These are phyloP conservation scores for Rhodotorula sp. DNA, from an alignment of 1,284 basidiomycete genomes.

Conservation along the genomic window DNA sequence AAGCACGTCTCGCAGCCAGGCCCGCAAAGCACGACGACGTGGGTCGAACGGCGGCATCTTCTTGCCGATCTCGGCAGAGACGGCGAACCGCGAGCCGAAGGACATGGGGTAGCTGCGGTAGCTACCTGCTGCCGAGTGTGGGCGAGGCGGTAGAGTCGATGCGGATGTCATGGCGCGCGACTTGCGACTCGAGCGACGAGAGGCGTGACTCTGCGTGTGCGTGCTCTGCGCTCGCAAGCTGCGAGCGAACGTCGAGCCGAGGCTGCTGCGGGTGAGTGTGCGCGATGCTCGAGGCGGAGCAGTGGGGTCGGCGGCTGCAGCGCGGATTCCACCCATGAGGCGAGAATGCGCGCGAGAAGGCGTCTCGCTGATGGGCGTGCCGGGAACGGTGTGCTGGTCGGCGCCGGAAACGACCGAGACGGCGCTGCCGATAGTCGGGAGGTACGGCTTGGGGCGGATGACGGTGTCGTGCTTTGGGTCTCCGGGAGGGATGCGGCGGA, in stretches of 20 bases:
- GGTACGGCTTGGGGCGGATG: slow-evolving; percentile 19
- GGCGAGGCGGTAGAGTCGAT: not conserved
- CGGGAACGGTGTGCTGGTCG: not conserved
- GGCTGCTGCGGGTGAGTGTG: slow-evolving; percentile 10
- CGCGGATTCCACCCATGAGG: slow-evolving; percentile 15
- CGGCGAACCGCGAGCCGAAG: slow-evolving; percentile 10
- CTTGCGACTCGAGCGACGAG: slow-evolving; percentile 6
- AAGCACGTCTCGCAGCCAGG: slow-evolving; percentile 42
- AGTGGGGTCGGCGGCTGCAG: slow-evolving; percentile 23
- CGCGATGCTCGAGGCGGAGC: not conserved
- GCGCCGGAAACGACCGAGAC: slow-evolving; percentile 15
- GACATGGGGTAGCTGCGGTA: slow-evolving; percentile 16
- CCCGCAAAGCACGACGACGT: slow-evolving; percentile 37
- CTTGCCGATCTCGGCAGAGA: slow-evolving; percentile 27
- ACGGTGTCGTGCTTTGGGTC: slow-evolving; percentile 34
- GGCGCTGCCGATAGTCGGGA: slow-evolving; percentile 12
- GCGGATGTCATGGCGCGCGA: slow-evolving; percentile 16
- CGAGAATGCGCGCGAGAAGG: slow-evolving; percentile 5
- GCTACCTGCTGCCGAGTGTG: slow-evolving; percentile 13
- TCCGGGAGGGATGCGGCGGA: slow-evolving; percentile 30
- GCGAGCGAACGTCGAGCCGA: slow-evolving; percentile 21
- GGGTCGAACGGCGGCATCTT: slow-evolving; percentile 37
- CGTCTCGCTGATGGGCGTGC: not conserved
- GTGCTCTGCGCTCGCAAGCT: slow-evolving; percentile 26
- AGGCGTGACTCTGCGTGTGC: not conserved